Evolutionary conservation across 176 grass and related monocot genomes (phyloP).

Genomic region (Zea luxurians): DNA sequence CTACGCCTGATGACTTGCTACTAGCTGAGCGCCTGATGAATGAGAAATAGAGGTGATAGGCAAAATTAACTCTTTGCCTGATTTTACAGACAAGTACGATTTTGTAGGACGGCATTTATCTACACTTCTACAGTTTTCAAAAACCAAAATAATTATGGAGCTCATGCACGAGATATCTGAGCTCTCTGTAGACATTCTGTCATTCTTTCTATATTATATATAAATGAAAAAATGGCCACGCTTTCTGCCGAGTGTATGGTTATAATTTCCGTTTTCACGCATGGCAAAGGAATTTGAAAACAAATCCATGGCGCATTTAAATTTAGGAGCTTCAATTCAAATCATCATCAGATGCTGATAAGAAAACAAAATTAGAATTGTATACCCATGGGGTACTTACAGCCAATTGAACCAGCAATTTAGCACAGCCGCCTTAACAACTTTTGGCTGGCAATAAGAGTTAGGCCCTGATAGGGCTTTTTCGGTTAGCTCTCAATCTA

Average conservation of each 20-base stretch:
- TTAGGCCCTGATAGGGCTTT: no score
- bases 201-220: no score
- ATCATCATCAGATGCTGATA: not conserved
- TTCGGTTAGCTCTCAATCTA: no score
- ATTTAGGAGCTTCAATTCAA: not conserved
- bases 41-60: constrained; percentile 14
- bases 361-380: not conserved
- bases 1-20: constrained; percentile 88
- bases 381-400: not conserved
- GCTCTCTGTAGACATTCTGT: not conserved
- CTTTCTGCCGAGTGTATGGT: not conserved
- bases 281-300: not conserved
- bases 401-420: not conserved
- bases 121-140: constrained; percentile 13
- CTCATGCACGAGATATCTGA: constrained; percentile 6
- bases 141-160: constrained; percentile 13
- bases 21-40: constrained; percentile 88
- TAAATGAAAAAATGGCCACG: no score
- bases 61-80: constrained; percentile 9
- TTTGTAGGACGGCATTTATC: constrained; percentile 19
- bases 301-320: not conserved
- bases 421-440: not conserved
- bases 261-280: constrained; percentile 3
- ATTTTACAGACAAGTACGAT: constrained; percentile 17
- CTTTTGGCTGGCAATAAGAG: not conserved